Evolutionary conservation across 2,329 filamentous ascomycete genomes (phyloP).

Genomic region (Calycina marina): DNA sequence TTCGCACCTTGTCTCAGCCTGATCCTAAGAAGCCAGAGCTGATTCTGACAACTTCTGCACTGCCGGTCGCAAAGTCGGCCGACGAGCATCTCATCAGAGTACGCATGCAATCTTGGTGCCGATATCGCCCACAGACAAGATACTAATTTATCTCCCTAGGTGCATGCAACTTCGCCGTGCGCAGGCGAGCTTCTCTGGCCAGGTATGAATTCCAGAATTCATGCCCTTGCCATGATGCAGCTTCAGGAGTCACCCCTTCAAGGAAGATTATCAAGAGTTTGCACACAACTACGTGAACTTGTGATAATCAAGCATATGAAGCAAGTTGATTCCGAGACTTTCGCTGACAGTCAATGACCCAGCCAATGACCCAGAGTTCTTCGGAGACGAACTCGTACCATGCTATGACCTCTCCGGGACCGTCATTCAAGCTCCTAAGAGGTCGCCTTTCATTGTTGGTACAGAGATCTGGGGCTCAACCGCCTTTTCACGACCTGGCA

Average conservation of each 20-base stretch:
- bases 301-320: too few species aligned
- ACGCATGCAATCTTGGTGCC: too few species aligned
- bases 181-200: constrained; percentile 30
- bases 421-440: constrained; percentile 23
- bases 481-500: constrained; percentile 23
- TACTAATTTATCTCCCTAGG: too few species aligned
- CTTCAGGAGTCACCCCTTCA: not conserved
- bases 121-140: too few species aligned
- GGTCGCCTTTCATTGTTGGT: constrained; percentile 25
- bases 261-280: too few species aligned
- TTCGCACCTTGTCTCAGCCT: not conserved
- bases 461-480: constrained; percentile 26
- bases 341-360: too few species aligned
- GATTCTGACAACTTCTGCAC: not conserved
- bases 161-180: not conserved
- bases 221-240: too few species aligned
- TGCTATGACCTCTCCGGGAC: constrained; percentile 29
- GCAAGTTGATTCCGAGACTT: too few species aligned
- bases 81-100: not conserved
- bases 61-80: not conserved
- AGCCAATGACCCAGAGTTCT: constrained; percentile 18
- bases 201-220: too few species aligned
- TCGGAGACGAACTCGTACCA: constrained; percentile 19
- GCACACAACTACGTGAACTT: too few species aligned
- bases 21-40: not conserved